These are phyloP conservation scores for Apiospora saccharicola DNA, from an alignment of 2,329 filamentous ascomycete species.

Conservation along the genomic window DNA sequence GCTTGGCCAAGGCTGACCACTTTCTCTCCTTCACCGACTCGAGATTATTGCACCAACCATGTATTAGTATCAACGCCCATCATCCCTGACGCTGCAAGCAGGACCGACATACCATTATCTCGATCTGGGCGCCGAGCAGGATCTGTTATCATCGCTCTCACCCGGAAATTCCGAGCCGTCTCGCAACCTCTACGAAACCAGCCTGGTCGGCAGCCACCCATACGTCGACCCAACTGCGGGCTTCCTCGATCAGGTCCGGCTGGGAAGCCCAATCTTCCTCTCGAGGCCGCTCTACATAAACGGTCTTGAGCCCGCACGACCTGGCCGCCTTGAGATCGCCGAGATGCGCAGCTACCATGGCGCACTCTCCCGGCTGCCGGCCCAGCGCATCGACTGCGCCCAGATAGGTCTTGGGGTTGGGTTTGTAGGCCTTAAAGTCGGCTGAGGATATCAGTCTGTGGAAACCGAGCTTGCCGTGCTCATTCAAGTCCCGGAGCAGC, in stretches of 20 bases:
- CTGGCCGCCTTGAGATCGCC: slow-evolving; percentile 73
- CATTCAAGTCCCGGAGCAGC: slow-evolving; percentile 70
- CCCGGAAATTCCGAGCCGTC: slow-evolving; percentile 48
- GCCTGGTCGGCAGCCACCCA: slow-evolving; percentile 61
- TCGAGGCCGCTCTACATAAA: slow-evolving; percentile 73
- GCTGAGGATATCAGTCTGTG: slow-evolving; percentile 69
- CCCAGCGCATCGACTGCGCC: slow-evolving; percentile 70
- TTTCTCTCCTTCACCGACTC: slow-evolving; percentile 2
- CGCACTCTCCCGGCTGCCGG: slow-evolving; percentile 66
- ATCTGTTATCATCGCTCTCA: slow-evolving; percentile 1
- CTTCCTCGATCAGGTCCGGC: slow-evolving; percentile 57
- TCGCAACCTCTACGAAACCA: slow-evolving; percentile 61
- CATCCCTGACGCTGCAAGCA: background rate
- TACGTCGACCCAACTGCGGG: slow-evolving; percentile 70
- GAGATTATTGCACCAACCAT: background rate
- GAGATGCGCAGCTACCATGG: slow-evolving; percentile 81
- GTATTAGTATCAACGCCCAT: background rate
- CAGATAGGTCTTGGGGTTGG: slow-evolving; percentile 70
- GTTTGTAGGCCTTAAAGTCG: slow-evolving; percentile 79
- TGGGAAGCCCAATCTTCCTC: slow-evolving; percentile 70
- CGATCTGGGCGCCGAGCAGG: background rate
- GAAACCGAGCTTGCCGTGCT: slow-evolving; percentile 68
- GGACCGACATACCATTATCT: background rate
- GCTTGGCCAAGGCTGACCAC: slow-evolving; percentile 13
- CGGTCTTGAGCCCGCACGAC: slow-evolving; percentile 68